A percentile compares a stretch with the other conserved stretches of the same genome.
These are phyloP conservation scores for Chalciporus chontae DNA, from an alignment of 768 basidiomycete species.

Conservation along the genomic window DNA sequence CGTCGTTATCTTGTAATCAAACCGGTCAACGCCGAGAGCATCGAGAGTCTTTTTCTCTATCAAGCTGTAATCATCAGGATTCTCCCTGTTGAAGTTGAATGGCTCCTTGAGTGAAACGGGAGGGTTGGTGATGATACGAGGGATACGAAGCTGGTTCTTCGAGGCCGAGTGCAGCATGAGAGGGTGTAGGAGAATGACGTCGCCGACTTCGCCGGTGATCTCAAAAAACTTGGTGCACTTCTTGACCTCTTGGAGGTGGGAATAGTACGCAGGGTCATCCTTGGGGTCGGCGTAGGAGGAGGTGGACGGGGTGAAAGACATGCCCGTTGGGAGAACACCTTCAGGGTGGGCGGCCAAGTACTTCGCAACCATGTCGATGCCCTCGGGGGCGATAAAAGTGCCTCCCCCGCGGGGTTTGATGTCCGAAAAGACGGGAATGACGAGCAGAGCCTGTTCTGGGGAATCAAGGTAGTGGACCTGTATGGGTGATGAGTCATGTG, in stretches of 20 bases:
- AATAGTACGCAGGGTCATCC: background rate
- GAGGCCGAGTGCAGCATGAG: background rate
- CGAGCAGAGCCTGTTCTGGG: background rate
- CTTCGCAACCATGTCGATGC: background rate
- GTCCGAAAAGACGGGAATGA: conserved; percentile 2
- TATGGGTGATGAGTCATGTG: too few relatives aligned
- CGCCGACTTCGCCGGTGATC: background rate
- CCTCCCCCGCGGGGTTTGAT: background rate
- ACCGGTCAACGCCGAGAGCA: background rate
- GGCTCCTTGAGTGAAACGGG: background rate
- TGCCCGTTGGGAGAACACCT: background rate
- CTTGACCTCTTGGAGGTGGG: conserved; percentile 2
- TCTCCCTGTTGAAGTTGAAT: background rate
- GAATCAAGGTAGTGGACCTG: background rate
- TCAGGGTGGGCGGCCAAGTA: background rate
- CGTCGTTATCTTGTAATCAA: background rate
- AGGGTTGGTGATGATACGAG: conserved; percentile 1
- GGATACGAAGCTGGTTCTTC: background rate
- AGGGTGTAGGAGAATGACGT: background rate
- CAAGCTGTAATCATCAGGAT: background rate
- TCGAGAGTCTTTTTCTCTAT: conserved; percentile 1
- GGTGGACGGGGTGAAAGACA: background rate
- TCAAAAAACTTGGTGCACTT: background rate
- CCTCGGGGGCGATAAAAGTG: background rate
- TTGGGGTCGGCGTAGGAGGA: background rate